These are phyloP conservation scores for Tubosaeta sp. DNA, from an alignment of 768 basidiomycete genomes.

Conservation along the genomic window DNA sequence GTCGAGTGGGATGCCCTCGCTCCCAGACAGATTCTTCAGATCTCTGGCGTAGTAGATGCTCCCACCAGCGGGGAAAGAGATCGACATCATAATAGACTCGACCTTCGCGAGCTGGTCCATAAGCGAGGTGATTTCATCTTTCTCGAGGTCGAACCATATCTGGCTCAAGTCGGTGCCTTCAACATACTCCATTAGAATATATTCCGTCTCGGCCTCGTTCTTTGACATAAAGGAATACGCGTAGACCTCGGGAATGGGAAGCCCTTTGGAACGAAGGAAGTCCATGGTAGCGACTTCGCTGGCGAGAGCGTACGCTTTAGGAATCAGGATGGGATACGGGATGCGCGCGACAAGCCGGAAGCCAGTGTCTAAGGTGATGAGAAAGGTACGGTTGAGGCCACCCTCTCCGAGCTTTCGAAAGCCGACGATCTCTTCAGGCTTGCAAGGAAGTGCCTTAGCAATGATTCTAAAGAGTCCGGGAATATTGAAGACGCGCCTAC, in stretches of 20 bases:
- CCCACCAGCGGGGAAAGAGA: conserved; percentile 1
- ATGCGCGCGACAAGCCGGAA: conserved; percentile 14
- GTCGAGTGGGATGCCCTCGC: background rate
- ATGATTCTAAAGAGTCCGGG: background rate
- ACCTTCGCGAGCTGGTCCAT: background rate
- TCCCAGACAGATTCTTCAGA: background rate
- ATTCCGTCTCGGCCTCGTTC: background rate
- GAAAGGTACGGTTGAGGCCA: conserved; percentile 11
- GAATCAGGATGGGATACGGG: background rate
- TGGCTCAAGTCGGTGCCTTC: background rate
- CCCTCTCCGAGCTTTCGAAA: background rate
- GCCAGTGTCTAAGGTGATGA: conserved; percentile 24
- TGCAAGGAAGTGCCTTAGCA: background rate
- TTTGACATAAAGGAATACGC: background rate
- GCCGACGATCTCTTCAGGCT: background rate
- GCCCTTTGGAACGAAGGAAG: conserved; percentile 1
- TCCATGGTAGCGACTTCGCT: conserved; percentile 5
- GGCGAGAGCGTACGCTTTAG: conserved; percentile 3
- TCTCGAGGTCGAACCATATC: background rate
- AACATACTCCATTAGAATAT: conserved; percentile 1
- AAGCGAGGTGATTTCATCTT: background rate
- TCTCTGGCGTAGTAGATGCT: background rate
- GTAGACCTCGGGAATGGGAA: background rate
- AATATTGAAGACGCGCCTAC: background rate
- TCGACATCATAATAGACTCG: conserved; percentile 6